Conservation (phyloP, 352 stramenopile genomes). For the Globisporangium solare region DNA sequence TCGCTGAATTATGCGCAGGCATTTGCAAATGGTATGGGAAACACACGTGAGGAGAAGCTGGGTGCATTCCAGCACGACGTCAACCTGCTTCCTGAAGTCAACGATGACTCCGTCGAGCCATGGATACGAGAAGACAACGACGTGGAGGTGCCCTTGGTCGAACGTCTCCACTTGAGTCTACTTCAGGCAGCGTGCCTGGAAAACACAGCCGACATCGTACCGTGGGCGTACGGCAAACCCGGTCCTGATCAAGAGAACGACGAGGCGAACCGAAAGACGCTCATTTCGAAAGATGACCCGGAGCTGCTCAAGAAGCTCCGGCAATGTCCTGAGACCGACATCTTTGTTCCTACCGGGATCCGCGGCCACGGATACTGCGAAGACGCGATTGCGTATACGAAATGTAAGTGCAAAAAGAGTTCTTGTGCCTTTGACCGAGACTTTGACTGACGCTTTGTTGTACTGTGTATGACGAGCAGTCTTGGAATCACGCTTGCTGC, state of each 20-base stretch:
- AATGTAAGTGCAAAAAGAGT: slow-evolving; percentile 18
- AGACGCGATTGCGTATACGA: slow-evolving; percentile 35
- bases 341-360: slow-evolving; percentile 22
- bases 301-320: slow-evolving; percentile 21
- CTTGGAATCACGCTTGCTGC: slow-evolving; percentile 25
- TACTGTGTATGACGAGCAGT: slow-evolving; percentile 6
- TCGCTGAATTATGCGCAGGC: too few species aligned
- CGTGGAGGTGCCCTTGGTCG: too few species aligned
- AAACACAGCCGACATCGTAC: slow-evolving; percentile 20
- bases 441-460: neutral
- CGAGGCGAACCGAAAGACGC: neutral
- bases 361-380: slow-evolving; percentile 46
- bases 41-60: too few species aligned
- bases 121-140: too few species aligned
- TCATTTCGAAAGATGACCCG: slow-evolving; percentile 15
- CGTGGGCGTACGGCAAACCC: slow-evolving; percentile 16
- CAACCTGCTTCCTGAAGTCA: too few species aligned
- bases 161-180: too few species aligned
- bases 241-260: slow-evolving; percentile 5
- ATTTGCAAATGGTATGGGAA: too few species aligned
- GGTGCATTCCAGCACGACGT: too few species aligned
- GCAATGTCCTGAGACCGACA: slow-evolving; percentile 33
- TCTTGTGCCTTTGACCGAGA: too few species aligned
- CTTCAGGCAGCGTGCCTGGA: slow-evolving; percentile 17
- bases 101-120: too few species aligned